Evolutionary conservation across 176 grass and related monocot genomes (phyloP).

Genomic region (Cenchrus fungigraminus): DNA sequence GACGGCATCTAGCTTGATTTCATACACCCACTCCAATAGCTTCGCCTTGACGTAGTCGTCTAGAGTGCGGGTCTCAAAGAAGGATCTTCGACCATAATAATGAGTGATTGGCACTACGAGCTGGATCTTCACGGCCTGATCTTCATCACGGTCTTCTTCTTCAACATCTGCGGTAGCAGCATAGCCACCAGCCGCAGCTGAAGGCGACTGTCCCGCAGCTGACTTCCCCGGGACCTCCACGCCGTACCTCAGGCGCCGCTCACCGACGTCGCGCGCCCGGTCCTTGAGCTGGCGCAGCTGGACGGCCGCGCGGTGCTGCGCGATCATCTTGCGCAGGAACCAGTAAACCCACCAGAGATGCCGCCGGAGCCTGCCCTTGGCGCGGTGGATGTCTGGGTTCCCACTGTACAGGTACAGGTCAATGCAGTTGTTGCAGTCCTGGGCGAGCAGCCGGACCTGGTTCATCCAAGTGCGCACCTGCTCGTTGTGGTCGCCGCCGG

Average conservation of each 20-base stretch:
- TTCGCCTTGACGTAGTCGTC: not conserved
- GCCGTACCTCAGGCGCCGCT: too few species aligned
- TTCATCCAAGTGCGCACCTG: constrained; percentile 11
- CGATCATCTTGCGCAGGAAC: not conserved
- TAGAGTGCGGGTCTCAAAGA: not conserved
- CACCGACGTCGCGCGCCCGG: too few species aligned
- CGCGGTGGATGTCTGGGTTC: not conserved
- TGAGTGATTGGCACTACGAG: too few species aligned
- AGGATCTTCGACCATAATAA: not conserved
- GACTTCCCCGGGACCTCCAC: not conserved
- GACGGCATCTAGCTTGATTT: accelerated
- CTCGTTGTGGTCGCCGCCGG: constrained; percentile 3
- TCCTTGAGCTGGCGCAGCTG: too few species aligned
- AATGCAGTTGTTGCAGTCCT: constrained; percentile 19
- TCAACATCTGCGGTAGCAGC: not conserved
- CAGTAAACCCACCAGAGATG: not conserved
- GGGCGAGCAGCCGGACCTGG: constrained; percentile 16
- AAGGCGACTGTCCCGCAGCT: not conserved
- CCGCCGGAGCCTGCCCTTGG: not conserved
- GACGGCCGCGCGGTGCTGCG: not conserved
- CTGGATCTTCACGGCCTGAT: not conserved
- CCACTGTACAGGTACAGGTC: not conserved
- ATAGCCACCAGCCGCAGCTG: not conserved
- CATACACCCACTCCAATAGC: not conserved
- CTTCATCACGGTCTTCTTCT: not conserved